Evolutionary conservation across 805 yeast species (phyloP).

Genomic region (Grigorovia jiainica): DNA sequence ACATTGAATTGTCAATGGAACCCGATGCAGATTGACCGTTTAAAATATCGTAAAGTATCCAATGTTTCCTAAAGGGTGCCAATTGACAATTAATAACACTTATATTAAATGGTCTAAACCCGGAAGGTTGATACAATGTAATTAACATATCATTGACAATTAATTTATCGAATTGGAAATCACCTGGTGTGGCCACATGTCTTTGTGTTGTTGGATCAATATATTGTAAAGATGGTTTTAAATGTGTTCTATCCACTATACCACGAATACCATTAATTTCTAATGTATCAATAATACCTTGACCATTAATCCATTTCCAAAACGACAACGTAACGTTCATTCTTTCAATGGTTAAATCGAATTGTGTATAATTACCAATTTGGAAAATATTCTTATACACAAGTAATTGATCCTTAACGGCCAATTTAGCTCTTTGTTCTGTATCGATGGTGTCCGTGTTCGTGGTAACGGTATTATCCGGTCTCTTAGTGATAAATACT

Average conservation of each 20-base stretch:
- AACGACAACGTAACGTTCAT: constrained; percentile 74
- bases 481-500: constrained; percentile 80
- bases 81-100: constrained; percentile 82
- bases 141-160: constrained; percentile 78
- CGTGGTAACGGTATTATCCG: constrained; percentile 26
- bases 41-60: constrained; percentile 83
- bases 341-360: constrained; percentile 81
- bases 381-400: constrained; percentile 40
- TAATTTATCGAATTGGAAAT: constrained; percentile 81
- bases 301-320: constrained; percentile 81
- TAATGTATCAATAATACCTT: constrained; percentile 74
- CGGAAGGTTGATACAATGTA: constrained; percentile 71
- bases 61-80: constrained; percentile 74
- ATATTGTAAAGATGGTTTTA: constrained; percentile 59
- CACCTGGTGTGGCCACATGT: constrained; percentile 67
- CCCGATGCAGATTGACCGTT: constrained; percentile 84
- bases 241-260: constrained; percentile 83
- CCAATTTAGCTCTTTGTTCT: constrained; percentile 42
- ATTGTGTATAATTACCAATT: constrained; percentile 95
- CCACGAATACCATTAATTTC: constrained; percentile 84
- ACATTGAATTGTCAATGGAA: constrained; percentile 83
- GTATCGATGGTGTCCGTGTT: constrained; percentile 36
- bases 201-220: constrained; percentile 79
- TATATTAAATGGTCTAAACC: constrained; percentile 74
- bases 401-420: constrained; percentile 22